Base-by-base conservation (phyloP, 306 rosid species). In the Aeschynomene evenia region DNA sequence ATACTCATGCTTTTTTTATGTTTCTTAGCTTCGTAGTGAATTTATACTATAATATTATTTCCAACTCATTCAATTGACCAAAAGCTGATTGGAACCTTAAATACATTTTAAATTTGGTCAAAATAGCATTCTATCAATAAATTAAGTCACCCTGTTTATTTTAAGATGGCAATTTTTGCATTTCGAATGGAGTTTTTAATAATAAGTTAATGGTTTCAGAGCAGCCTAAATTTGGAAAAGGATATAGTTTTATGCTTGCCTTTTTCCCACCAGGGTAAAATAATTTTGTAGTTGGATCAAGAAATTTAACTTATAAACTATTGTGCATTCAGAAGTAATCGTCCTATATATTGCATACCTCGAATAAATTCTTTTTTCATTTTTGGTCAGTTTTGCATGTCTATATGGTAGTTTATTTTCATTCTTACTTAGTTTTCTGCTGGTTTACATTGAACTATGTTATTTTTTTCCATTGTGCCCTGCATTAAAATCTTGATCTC, bases 381-480 rank as follows among this genome's bases (percentile, higher is more conserved):
- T 63, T 63, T 13, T 52, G 51, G n/a, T 52, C 49, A 61, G 56
- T 55, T 61, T 56, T 75, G 66, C 69, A 37, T 57, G 69, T 58
- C 33, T 48, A 24, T 66, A 19, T 73, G 65, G 14, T 29, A 29
- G 34, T 29, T 64, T 56, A 46, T 66, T 23, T 75, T 34, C 49
- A 34, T 28, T 66, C 37, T 66, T 26, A 56, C n/a, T n/a, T n/a
- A n/a, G n/a, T 15, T 15, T 66, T 66, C 43, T 75, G 50, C 33
- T 71, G 31, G 60, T 34, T 71, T 45, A 58, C 59, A 58, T 42
- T 48, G 16, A 26, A 40, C 40, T 60, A 26, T 20, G 28, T 40
- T 63, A 52, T 29, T 69, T 60, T 59, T 43, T 55, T 60, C 46
- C 74, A 31, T 31, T n/a, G 18, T 24, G 26, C 51, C 14, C 21